phyloP scores from a whole-genome alignment of 257 asterid species.

The Lycium barbarum region DNA sequence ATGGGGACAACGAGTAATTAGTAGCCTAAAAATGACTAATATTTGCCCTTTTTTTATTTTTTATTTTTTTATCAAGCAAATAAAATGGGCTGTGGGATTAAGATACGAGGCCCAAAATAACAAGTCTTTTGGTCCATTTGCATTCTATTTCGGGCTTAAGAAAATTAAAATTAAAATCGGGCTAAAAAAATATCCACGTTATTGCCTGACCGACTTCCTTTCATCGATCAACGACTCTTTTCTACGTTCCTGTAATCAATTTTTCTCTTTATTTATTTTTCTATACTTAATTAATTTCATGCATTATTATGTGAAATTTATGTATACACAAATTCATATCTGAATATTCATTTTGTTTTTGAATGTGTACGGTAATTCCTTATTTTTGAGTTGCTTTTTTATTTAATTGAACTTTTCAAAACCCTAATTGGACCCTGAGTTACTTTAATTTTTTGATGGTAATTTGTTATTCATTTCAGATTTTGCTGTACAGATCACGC shows the following conservation, averaged over 20 bases:
- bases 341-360: slow-evolving; percentile 33
- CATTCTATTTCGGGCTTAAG: not conserved
- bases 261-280: slow-evolving; percentile 28
- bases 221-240: slow-evolving; percentile 52
- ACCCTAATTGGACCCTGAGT: slow-evolving; percentile 76
- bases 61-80: not conserved
- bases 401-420: slow-evolving; percentile 41
- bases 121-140: slow-evolving; percentile 1
- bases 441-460: slow-evolving; percentile 40
- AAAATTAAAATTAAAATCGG: slow-evolving; percentile 18
- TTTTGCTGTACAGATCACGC: slow-evolving; percentile 60
- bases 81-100: not conserved
- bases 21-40: too few relatives aligned
- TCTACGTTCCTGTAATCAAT: slow-evolving; percentile 37
- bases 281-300: not conserved
- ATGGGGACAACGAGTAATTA: too few relatives aligned
- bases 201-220: slow-evolving; percentile 59
- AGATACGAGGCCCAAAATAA: slow-evolving; percentile 8
- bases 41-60: not conserved
- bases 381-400: not conserved
- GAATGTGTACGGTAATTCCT: slow-evolving; percentile 28
- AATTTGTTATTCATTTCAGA: slow-evolving; percentile 50
- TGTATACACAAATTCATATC: slow-evolving; percentile 29
- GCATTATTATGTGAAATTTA: slow-evolving; percentile 1
- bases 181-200: slow-evolving; percentile 39